Percentiles rank a stretch among this genome's conserved stretches.
Evolutionary conservation across 345 rosid species (phyloP).

Genomic region (Alliaria petiolata): DNA sequence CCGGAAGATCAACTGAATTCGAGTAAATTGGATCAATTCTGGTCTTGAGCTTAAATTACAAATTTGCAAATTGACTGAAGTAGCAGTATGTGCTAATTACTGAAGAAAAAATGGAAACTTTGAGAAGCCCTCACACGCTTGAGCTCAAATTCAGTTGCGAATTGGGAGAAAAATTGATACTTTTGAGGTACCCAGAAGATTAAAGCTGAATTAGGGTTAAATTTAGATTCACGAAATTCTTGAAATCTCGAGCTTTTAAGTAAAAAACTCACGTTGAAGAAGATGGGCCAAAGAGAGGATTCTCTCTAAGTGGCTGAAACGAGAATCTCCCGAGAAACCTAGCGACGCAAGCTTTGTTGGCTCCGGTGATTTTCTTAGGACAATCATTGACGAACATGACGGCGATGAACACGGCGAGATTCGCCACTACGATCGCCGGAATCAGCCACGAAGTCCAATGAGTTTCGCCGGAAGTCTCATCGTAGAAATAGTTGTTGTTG

Average conservation of each 20-base stretch:
- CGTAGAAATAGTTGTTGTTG: conserved; percentile 33
- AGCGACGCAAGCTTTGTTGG: conserved; percentile 58
- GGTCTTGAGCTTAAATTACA: too few relatives aligned
- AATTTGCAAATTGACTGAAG: too few relatives aligned
- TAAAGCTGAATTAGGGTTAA: background rate
- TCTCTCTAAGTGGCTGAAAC: conserved; percentile 81
- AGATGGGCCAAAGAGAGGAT: conserved; percentile 96
- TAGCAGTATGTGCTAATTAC: background rate
- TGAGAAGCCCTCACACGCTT: background rate
- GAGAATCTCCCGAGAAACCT: conserved; percentile 74
- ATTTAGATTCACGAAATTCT: background rate
- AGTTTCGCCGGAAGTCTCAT: conserved; percentile 39
- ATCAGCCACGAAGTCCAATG: conserved; percentile 92
- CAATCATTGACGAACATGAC: conserved; percentile 88
- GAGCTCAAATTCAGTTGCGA: background rate
- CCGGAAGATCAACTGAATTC: too few relatives aligned
- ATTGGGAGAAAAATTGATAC: background rate
- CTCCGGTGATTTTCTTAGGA: conserved; percentile 47
- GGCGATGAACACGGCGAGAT: conserved; percentile 59
- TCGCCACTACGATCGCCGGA: conserved; percentile 72
- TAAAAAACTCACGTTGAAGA: conserved; percentile 63
- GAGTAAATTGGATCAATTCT: too few relatives aligned
- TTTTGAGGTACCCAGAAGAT: conserved; percentile 3
- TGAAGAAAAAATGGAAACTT: conserved; percentile 7
- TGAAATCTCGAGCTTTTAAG: background rate